phyloP scores from a whole-genome alignment of 192 early-diverging fungal species.

The Coemansia sp. region DNA sequence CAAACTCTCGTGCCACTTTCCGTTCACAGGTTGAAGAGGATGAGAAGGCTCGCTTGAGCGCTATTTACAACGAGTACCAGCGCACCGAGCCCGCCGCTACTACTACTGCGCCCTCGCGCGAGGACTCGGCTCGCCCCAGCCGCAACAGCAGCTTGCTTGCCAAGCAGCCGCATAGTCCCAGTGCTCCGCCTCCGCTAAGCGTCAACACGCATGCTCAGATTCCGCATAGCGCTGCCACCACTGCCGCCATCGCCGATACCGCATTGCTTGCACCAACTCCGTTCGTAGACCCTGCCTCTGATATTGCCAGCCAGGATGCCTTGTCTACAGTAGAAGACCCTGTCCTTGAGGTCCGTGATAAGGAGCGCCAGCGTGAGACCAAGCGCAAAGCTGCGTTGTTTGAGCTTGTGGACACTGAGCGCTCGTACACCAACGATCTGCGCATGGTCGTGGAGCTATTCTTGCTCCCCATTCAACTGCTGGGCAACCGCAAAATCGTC shows the following conservation, averaged over 20 bases:
- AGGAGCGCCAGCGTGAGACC: slow-evolving; percentile 40
- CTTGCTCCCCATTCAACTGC: slow-evolving; percentile 46
- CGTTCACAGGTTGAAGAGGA: slow-evolving; percentile 42
- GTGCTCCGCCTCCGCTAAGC: slow-evolving; percentile 18
- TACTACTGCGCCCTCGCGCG: slow-evolving; percentile 8
- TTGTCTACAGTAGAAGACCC: slow-evolving; percentile 9
- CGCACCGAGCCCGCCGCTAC: slow-evolving; percentile 14
- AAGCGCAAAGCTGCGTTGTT: slow-evolving; percentile 56
- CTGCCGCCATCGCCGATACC: neutral
- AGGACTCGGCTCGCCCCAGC: slow-evolving; percentile 28
- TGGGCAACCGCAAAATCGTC: slow-evolving; percentile 54
- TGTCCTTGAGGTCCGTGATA: slow-evolving; percentile 22
- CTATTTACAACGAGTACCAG: slow-evolving; percentile 42
- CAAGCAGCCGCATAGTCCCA: slow-evolving; percentile 9
- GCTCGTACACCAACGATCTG: slow-evolving; percentile 48
- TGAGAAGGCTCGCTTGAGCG: slow-evolving; percentile 39
- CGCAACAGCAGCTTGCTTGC: slow-evolving; percentile 41
- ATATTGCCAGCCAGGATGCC: slow-evolving; percentile 9
- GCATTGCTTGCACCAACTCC: neutral
- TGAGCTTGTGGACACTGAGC: slow-evolving; percentile 52
- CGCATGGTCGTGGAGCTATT: slow-evolving; percentile 57
- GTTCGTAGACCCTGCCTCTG: neutral
- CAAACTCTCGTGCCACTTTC: slow-evolving; percentile 7
- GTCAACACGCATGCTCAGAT: slow-evolving; percentile 31
- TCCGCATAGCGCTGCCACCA: slow-evolving; percentile 1